Percentiles rank a stretch among this genome's conserved stretches.
Evolutionary conservation across 441 rosid genomes (phyloP).

Genomic region (Euphorbia celastroides): DNA sequence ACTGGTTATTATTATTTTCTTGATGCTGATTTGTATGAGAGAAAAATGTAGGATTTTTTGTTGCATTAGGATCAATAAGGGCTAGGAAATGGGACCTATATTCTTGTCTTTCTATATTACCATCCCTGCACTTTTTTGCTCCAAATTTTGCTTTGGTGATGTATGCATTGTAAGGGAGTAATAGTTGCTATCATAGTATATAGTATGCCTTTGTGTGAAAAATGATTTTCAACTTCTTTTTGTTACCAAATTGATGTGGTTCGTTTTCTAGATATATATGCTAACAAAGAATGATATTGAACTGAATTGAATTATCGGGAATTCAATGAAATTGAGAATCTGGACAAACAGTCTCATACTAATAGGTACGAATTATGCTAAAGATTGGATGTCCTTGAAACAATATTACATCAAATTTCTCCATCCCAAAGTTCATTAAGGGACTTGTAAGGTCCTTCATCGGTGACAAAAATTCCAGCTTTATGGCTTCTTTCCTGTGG

Average conservation of each 20-base stretch:
- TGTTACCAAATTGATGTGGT: neutral
- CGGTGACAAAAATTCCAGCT: neutral
- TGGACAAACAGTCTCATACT: no score
- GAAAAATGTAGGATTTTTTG: slow-evolving; percentile 4
- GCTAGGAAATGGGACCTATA: neutral
- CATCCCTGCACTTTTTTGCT: neutral
- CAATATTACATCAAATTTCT: neutral
- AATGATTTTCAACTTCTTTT: neutral
- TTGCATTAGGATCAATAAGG: neutral
- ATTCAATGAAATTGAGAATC: no score
- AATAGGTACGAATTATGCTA: no score
- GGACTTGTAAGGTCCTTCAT: slow-evolving; percentile 5
- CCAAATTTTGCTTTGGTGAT: neutral
- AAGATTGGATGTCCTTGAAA: no score
- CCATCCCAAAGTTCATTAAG: slow-evolving; percentile 13
- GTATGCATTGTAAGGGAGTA: neutral
- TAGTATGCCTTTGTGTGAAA: neutral
- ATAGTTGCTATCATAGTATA: neutral
- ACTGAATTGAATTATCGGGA: no score
- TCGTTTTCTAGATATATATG: neutral
- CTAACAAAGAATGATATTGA: no score
- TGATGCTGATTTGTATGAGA: neutral
- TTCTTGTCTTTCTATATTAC: neutral
- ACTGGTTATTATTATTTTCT: neutral
- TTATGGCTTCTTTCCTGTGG: slow-evolving; percentile 20